phyloP scores from a whole-genome alignment of 768 basidiomycete species.

The Tulasnella sp. region DNA sequence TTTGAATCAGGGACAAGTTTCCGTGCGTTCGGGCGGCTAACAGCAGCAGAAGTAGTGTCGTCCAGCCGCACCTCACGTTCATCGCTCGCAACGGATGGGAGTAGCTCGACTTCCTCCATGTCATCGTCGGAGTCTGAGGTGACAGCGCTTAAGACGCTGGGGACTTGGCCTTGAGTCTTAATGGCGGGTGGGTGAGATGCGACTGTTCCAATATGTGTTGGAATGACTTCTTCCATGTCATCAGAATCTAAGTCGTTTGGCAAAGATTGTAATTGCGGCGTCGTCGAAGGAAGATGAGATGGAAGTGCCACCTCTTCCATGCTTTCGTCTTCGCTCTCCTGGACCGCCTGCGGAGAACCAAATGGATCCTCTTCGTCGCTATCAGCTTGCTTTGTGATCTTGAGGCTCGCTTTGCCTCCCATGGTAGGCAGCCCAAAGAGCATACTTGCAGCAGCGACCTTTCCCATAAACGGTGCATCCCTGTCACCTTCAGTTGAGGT shows the following conservation, averaged over 20 bases:
- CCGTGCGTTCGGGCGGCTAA: background rate
- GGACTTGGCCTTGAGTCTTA: background rate
- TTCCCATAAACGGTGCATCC: conserved; percentile 22
- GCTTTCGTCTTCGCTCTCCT: conserved; percentile 29
- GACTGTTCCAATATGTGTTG: background rate
- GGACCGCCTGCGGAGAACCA: background rate
- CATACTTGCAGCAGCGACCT: conserved; percentile 20
- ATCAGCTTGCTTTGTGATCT: background rate
- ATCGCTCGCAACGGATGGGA: background rate
- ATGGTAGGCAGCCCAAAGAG: conserved; percentile 23
- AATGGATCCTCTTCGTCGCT: conserved; percentile 9
- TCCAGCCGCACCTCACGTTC: background rate
- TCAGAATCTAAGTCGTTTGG: conserved; percentile 33
- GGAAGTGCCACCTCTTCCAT: conserved; percentile 20
- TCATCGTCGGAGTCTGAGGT: conserved; percentile 38
- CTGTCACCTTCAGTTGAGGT: background rate
- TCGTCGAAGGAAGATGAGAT: background rate
- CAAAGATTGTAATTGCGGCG: background rate
- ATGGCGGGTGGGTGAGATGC: background rate
- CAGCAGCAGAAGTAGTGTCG: background rate
- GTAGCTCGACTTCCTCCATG: conserved; percentile 39
- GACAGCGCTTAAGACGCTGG: background rate
- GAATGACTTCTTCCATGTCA: conserved; percentile 43
- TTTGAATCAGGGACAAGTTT: background rate
- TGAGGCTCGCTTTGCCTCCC: background rate